These are phyloP conservation scores for Suillus fuscotomentosus DNA, from an alignment of 768 basidiomycete genomes.

Conservation along the genomic window DNA sequence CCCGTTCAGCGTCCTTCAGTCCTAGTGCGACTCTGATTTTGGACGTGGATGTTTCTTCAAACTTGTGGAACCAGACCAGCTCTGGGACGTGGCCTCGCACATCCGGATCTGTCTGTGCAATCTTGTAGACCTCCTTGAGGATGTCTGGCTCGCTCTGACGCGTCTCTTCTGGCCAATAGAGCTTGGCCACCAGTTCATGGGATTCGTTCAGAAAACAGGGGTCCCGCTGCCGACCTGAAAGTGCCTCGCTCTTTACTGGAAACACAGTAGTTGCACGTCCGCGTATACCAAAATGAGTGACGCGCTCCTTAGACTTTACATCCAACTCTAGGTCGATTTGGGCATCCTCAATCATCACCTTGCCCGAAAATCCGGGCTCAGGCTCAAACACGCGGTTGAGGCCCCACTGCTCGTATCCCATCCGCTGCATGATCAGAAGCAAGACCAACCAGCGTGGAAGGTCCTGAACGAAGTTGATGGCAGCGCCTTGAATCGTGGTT, in stretches of 20 bases:
- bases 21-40: not conserved
- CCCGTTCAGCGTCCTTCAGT: not conserved
- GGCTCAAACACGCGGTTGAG: conserved; percentile 1
- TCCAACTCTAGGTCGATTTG: not conserved
- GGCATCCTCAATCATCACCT: not conserved
- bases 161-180: not conserved
- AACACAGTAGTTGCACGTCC: conserved; percentile 12
- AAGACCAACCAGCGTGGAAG: conserved; percentile 5
- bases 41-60: not conserved
- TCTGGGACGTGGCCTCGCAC: not conserved
- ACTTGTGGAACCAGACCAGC: not conserved
- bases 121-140: not conserved
- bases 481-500: no score
- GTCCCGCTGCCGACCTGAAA: not conserved
- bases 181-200: not conserved
- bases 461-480: no score
- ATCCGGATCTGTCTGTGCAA: not conserved
- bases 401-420: conserved; percentile 12
- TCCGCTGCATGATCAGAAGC: conserved; percentile 11
- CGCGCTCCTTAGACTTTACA: not conserved
- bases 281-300: conserved; percentile 7
- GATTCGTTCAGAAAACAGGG: not conserved
- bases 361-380: not conserved
- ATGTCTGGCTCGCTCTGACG: not conserved
- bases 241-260: not conserved